These are phyloP conservation scores for Colletotrichum tropicicola DNA, from an alignment of 2,329 filamentous ascomycete genomes.

Conservation along the genomic window DNA sequence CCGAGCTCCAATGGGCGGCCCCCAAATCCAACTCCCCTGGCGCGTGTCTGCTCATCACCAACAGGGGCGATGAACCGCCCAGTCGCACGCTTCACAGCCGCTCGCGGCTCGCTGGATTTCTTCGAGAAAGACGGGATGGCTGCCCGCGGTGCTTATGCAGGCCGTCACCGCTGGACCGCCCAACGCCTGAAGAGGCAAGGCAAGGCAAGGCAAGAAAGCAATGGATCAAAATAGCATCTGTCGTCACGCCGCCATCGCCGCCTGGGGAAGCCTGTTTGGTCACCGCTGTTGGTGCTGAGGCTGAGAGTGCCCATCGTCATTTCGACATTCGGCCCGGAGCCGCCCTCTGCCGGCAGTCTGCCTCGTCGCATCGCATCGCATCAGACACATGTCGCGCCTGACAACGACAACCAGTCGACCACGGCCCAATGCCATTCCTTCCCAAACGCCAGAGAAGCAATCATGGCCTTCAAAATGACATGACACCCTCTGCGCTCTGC, in stretches of 20 bases:
- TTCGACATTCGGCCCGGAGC: constrained; percentile 14
- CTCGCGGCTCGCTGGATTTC: neutral
- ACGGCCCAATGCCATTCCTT: neutral
- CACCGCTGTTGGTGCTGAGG: neutral
- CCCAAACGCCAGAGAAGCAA: constrained; percentile 2
- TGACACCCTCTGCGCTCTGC: no score
- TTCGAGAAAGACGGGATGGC: constrained; percentile 18
- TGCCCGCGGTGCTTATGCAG: neutral
- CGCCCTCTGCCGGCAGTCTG: no score
- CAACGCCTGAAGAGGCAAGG: neutral
- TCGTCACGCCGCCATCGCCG: neutral
- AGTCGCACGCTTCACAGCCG: neutral
- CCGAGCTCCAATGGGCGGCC: constrained; percentile 15
- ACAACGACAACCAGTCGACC: neutral
- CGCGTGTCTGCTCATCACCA: constrained; percentile 5
- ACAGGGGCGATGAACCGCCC: neutral
- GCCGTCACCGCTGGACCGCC: neutral
- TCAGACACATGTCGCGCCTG: neutral
- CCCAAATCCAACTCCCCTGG: constrained; percentile 18
- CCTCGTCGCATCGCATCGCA: neutral
- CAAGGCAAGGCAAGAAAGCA: neutral
- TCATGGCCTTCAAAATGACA: neutral
- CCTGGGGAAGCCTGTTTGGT: no score
- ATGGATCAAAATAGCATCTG: constrained; percentile 12
- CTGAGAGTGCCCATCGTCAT: constrained; percentile 21